phyloP scores from a whole-genome alignment of 2,329 filamentous ascomycete genomes.

The Aspergillus sp. region DNA sequence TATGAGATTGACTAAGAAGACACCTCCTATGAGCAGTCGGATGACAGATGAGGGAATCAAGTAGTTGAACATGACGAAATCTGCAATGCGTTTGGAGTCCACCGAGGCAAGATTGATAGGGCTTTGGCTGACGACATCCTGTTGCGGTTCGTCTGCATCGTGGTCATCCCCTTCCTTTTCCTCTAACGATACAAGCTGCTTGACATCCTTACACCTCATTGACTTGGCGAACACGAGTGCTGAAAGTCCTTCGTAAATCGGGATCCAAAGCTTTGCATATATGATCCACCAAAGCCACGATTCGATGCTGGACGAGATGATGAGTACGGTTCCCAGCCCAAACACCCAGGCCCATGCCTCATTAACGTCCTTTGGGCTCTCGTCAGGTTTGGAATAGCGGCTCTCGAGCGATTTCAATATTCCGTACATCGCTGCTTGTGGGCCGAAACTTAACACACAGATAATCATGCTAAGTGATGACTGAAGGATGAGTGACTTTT shows the following conservation, averaged over 20 bases:
- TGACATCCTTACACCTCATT: constrained; percentile 72
- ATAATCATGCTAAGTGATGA: constrained; percentile 57
- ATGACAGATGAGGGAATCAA: constrained; percentile 63
- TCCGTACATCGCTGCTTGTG: constrained; percentile 68
- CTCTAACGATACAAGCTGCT: constrained; percentile 38
- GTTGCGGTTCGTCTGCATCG: constrained; percentile 48
- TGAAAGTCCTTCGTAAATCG: constrained; percentile 69
- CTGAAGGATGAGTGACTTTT: constrained; percentile 58
- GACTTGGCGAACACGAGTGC: constrained; percentile 75
- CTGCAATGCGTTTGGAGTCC: constrained; percentile 67
- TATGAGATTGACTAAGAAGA: constrained; percentile 66
- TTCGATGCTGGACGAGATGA: constrained; percentile 61
- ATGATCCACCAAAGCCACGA: constrained; percentile 68
- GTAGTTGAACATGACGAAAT: constrained; percentile 67
- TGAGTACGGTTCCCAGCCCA: constrained; percentile 61
- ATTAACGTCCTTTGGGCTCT: constrained; percentile 39
- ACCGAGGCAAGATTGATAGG: constrained; percentile 78
- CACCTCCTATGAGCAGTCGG: constrained; percentile 64
- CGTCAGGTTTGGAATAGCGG: constrained; percentile 45
- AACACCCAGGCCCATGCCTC: constrained; percentile 70
- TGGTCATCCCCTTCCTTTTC: constrained; percentile 43
- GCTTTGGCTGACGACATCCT: constrained; percentile 63
- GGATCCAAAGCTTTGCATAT: constrained; percentile 63
- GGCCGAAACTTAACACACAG: constrained; percentile 65
- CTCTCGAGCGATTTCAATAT: constrained; percentile 67